Base-by-base conservation (phyloP, 1,139 yeast genomes). In the Zygotorulaspora mrakii region DNA sequence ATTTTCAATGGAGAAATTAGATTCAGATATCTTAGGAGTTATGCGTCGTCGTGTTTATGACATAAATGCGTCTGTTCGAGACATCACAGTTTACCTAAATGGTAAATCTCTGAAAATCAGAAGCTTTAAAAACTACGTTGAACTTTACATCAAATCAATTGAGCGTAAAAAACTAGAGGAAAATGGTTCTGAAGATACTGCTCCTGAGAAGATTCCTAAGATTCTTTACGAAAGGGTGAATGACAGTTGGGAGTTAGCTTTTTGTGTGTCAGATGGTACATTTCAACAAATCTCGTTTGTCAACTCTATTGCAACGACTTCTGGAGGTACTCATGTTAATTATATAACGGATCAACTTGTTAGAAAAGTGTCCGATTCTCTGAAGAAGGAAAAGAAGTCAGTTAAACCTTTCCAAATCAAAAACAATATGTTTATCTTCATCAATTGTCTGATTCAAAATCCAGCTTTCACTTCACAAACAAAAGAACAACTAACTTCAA, bases 401-500 rank as follows among this genome's bases (percentile, higher is more conserved):
- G 78, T 94, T 44, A 85, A 84, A 54, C 91, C 95, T 1, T 82
- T 82, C 52, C 97, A 94, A 66, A 84, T 94, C 43, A 79, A 82
- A 59, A 88, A 83, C 62, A 85, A 88, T 63, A 84, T 91, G 82
- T 91, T 91, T 57, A 60, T 94, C 29, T 94, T 94, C 55, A 72
- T 94, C 50, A 94, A 94, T 62, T 88, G 96, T 73, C 71, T 89
- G 52, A 79, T 94, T 64, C 96, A 88, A 61, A 94, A 94, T 54
- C 98, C 98, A 0, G 95, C 97, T 0, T 94, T 94, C 59, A 89
- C 96, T 0, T 89, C 98, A 0, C 98, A 94, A 67, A 94, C 98
- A 0, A 94, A 94, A 58, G 98, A 94, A 61, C 96, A 89, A 60
- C 70, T 94, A 54, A 89, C 96, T 10, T 87, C 97, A 1, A 82